Evolutionary conservation across 805 yeast species (phyloP), one percentile per base, ranked within the genome.

Genomic region (Yarrowia sp.): DNA sequence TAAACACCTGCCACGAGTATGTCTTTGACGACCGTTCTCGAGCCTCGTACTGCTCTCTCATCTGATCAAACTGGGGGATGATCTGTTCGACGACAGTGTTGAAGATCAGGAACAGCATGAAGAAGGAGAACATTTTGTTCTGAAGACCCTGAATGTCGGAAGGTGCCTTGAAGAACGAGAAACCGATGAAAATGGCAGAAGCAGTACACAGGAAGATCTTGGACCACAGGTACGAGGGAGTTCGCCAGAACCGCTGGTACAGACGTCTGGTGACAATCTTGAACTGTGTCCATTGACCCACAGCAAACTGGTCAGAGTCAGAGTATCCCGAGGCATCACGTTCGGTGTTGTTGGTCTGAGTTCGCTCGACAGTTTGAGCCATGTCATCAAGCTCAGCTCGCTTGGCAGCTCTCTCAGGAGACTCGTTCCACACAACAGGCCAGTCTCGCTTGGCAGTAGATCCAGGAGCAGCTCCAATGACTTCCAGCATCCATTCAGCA

Each of bases 401-500:
- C 41, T 89, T 85, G 7, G 82, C 86, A 64, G 78, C 74, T 73
- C 84, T 85, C 76, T 91, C 92, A 0, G 78, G 78, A 46, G 97
- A 90, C 53, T 83, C 82, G 76, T 84, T 79, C 97, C 97, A 91
- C 56, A 89, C 91, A 74, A 89, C 88, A 74, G 90, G 73, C 73
- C 75, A 78, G 65, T 78, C 79, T 16, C 67, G 56, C 19, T 69
- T 72, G 9, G 79, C 77, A 12, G 66, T 69, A 8, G 76, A 71
- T 19, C 78, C 81, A 49, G 79, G 79, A 45, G 77, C 80, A 67
- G 80, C 82, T 48, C 84, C 83, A 66, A 76, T 74, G 11, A 73
- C 75, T 70, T 89, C 90, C 78, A 92, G 82, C 97, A 92, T 92
- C 95, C 96, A 92, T 80, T 91, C 97, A 10, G 93, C 94, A 41